Evolutionary conservation across 1,284 basidiomycete species (phyloP), one percentile per base, ranked within the genome.

Genomic region (Cerrena zonata): DNA sequence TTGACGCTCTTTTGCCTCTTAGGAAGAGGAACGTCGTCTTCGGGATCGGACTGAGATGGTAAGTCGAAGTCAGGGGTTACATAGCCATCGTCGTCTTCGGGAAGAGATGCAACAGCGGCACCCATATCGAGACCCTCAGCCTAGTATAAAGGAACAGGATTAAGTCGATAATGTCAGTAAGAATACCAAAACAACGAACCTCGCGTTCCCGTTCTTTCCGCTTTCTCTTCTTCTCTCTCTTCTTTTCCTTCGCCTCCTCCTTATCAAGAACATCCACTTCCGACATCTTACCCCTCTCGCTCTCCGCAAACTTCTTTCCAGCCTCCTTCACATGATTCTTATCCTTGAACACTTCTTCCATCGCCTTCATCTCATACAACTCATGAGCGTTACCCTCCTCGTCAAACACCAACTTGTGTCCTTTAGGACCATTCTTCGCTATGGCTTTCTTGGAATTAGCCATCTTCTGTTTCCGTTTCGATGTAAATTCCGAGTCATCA

Each of bases 171-270:
- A n/a, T 45, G 22, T 38, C 38, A 39, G 26, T 38, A 30, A 39
- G 48, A 52, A 55, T 40, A 56, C 34, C 44, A 26, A 22, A 34
- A 45, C 38, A 51, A 53, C 77, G 59, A 56, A 80, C 82, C 57
- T 84, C 86, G 34, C 75, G 77, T 58, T 94, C 91, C 53, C 88
- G 80, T 62, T 91, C 85, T 74, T 95, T 96, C 60, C 91, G 73
- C 69, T 91, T 94, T 53, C 82, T 66, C 70, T 86, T 71, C 75
- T 88, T 90, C 69, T 94, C 91, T 55, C 79, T 74, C 71, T 89
- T 88, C 78, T 94, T 94, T 65, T 89, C 90, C 65, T 81, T 84
- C 21, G 91, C 94, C 58, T 90, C 83, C 53, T 82, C 80, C 69
- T 87, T 88, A 72, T 95, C 93, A 49, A 72, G 57, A 51, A 84